These are phyloP conservation scores for Prunus kanzakura DNA, from an alignment of 306 rosid genomes.

Conservation along the genomic window DNA sequence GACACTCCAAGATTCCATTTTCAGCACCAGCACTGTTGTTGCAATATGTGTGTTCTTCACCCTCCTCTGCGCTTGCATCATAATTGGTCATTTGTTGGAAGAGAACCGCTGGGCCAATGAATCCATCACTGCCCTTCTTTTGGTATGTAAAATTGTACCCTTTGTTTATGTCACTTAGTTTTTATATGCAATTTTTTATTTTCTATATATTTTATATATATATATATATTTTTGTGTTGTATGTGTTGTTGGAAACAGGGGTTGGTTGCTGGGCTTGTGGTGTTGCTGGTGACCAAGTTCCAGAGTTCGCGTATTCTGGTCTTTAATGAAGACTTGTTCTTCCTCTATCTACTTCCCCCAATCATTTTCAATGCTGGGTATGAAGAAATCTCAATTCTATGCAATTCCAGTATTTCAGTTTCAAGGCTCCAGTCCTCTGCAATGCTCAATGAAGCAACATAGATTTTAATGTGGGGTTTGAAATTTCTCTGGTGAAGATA, in stretches of 20 bases:
- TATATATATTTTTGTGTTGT: background rate
- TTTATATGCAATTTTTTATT: background rate
- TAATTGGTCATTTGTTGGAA: slow-evolving; percentile 72
- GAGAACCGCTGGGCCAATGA: slow-evolving; percentile 69
- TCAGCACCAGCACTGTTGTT: slow-evolving; percentile 47
- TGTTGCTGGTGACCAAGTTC: slow-evolving; percentile 52
- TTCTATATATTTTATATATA: background rate
- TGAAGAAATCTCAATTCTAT: slow-evolving; percentile 17
- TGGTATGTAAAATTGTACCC: slow-evolving; percentile 33
- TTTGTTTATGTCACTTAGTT: background rate
- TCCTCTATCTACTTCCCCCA: slow-evolving; percentile 83
- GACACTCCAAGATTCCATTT: slow-evolving; percentile 24
- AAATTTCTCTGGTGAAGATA: background rate
- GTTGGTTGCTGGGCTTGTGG: slow-evolving; percentile 56
- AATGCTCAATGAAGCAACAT: background rate
- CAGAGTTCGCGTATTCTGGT: slow-evolving; percentile 30
- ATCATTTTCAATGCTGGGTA: slow-evolving; percentile 86
- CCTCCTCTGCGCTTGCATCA: slow-evolving; percentile 62
- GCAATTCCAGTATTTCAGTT: background rate
- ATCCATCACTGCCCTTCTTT: slow-evolving; percentile 67
- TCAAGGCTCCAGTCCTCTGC: background rate
- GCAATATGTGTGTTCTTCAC: slow-evolving; percentile 57
- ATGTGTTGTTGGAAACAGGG: slow-evolving; percentile 44
- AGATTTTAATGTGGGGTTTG: background rate
- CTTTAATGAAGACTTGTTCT: slow-evolving; percentile 70